Percentiles rank a stretch among this genome's conserved stretches.
Evolutionary conservation across 352 stramenopile genomes (phyloP).

Genomic region (Elongisporangium anandrum): DNA sequence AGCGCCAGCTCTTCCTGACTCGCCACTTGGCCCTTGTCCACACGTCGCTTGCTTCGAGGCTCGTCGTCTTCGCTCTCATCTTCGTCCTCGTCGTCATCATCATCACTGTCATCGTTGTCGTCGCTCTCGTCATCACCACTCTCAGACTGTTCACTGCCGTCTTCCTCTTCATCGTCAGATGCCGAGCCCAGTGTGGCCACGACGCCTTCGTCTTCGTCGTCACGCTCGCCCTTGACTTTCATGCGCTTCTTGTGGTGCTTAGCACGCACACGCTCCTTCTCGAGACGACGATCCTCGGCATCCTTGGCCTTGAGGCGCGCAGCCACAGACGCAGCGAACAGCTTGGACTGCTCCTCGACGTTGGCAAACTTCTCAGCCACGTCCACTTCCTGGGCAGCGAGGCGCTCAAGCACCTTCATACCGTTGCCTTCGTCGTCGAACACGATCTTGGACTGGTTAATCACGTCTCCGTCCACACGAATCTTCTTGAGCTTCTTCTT

Average conservation of each 20-base stretch:
- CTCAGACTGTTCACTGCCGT: constrained; percentile 18
- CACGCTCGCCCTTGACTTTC: constrained; percentile 75
- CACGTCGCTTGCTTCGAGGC: constrained; percentile 22
- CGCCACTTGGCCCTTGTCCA: constrained; percentile 42
- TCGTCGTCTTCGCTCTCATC: constrained; percentile 12
- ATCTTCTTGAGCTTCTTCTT: constrained; percentile 86
- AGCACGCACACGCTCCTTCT: constrained; percentile 85
- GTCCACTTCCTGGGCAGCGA: constrained; percentile 39
- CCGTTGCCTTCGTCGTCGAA: constrained; percentile 95
- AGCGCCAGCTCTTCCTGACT: constrained; percentile 81
- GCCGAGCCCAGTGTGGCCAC: constrained; percentile 22
- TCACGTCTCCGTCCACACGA: constrained; percentile 57
- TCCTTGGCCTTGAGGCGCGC: constrained; percentile 77
- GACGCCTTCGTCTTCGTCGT: constrained; percentile 28
- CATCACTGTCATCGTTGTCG: constrained; percentile 8
- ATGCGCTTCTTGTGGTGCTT: constrained; percentile 89
- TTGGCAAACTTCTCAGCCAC: constrained; percentile 45
- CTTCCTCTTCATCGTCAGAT: constrained; percentile 30
- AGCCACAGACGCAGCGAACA: constrained; percentile 59
- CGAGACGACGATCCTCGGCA: constrained; percentile 64
- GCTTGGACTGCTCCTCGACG: constrained; percentile 58
- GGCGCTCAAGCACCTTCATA: constrained; percentile 51
- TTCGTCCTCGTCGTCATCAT: constrained; percentile 23
- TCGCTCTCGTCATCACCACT: constrained; percentile 22
- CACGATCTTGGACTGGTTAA: constrained; percentile 83